A percentile compares a stretch with the other conserved stretches of the same genome.
phyloP scores from a whole-genome alignment of 495 filamentous ascomycete species.

The Cercophora newfieldiana region DNA sequence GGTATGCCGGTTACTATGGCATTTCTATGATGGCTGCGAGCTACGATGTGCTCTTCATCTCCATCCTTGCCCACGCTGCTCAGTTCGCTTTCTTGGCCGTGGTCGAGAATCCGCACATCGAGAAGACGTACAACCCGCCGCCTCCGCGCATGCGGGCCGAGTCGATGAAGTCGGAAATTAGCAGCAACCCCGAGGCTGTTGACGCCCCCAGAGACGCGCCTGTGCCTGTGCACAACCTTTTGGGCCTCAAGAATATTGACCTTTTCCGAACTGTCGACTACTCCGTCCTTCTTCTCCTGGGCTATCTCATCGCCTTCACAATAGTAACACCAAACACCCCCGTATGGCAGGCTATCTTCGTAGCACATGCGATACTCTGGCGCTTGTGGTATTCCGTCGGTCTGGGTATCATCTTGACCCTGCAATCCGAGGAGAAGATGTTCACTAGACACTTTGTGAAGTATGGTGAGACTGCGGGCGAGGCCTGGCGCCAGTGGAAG shows the following conservation, averaged over 20 bases:
- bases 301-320: conserved; percentile 72
- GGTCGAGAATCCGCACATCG: conserved; percentile 96
- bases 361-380: conserved; percentile 77
- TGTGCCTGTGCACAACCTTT: conserved; percentile 70
- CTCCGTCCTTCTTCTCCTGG: conserved; percentile 69
- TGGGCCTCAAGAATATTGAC: conserved; percentile 83
- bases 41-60: conserved; percentile 95
- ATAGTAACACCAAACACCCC: conserved; percentile 75
- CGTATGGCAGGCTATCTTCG: conserved; percentile 72
- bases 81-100: conserved; percentile 89
- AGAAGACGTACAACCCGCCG: conserved; percentile 94
- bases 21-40: conserved; percentile 99
- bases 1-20: conserved; percentile 96
- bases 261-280: conserved; percentile 82
- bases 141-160: conserved; percentile 64
- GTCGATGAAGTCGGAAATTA: conserved; percentile 39
- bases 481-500: conserved; percentile 98
- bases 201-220: conserved; percentile 42
- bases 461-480: conserved; percentile 82
- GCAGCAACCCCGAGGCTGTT: conserved; percentile 30
- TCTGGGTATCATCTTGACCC: conserved; percentile 78
- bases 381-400: conserved; percentile 91
- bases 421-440: conserved; percentile 83
- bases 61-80: conserved; percentile 88
- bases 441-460: conserved; percentile 98